Evolutionary conservation across 306 rosid genomes (phyloP).

Genomic region (Styphnolobium japonicum): DNA sequence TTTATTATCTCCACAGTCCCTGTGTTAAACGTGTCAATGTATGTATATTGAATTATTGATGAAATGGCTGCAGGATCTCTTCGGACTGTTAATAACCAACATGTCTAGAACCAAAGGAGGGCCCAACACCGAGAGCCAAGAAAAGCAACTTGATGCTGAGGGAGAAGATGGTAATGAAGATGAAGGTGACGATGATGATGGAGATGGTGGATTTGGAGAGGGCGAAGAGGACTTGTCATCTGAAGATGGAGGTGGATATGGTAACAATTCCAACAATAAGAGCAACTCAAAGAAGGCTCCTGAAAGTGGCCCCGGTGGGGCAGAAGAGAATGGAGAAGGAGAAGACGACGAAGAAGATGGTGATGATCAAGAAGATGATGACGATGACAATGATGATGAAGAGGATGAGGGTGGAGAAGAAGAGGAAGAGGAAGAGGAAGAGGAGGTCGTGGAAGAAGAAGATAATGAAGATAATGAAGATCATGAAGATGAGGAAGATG

Average conservation of each 20-base stretch:
- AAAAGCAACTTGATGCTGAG: conserved; percentile 55
- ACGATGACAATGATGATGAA: conserved; percentile 17
- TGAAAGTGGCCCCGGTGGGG: conserved; percentile 58
- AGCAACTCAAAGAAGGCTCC: conserved; percentile 69
- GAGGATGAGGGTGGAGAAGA: conserved; percentile 48
- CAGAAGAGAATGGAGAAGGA: conserved; percentile 66
- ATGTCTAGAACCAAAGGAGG: conserved; percentile 38
- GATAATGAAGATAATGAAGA: no score
- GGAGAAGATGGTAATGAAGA: conserved; percentile 58
- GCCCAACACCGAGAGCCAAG: conserved; percentile 27
- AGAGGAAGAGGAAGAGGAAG: conserved; percentile 54
- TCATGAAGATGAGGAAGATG: conserved; percentile 70
- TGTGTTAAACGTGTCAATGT: neutral
- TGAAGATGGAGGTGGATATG: conserved; percentile 65
- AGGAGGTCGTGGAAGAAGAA: no score
- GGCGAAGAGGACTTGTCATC: conserved; percentile 84
- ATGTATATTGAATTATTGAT: neutral
- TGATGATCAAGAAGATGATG: conserved; percentile 39
- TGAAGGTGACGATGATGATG: conserved; percentile 55
- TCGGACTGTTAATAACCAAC: conserved; percentile 23
- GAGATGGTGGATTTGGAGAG: conserved; percentile 63
- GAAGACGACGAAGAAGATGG: conserved; percentile 63
- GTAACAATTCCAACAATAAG: conserved; percentile 63
- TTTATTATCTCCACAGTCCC: neutral
- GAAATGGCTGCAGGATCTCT: conserved; percentile 49